Conservation (phyloP, 202 grass and related monocot species). For the Schoenoplectus triqueter region DNA sequence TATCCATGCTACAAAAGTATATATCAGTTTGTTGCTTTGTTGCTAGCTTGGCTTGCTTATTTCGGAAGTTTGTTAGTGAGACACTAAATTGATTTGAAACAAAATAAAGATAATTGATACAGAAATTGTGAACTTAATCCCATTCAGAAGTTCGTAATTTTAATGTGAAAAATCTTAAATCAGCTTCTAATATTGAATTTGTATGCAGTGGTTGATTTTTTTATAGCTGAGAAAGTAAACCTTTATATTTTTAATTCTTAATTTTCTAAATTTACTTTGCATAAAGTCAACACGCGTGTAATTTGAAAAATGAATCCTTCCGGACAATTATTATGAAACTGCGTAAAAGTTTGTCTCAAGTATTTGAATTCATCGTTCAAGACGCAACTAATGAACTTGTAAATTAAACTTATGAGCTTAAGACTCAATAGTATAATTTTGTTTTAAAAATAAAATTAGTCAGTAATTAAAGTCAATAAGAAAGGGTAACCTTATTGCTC, state of each 20-base stretch:
- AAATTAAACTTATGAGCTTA: neutral
- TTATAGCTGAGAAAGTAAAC: neutral
- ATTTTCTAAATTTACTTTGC: neutral
- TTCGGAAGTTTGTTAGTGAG: neutral
- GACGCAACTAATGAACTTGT: neutral
- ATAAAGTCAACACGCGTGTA: neutral
- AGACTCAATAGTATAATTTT: neutral
- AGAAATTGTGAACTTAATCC: neutral
- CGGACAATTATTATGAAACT: neutral
- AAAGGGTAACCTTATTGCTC: slow-evolving; percentile 23
- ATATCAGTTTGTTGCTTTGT: neutral
- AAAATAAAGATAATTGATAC: neutral
- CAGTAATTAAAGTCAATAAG: slow-evolving; percentile 7
- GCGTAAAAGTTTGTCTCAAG: no score
- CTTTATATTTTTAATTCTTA: no score
- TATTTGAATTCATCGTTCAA: no score
- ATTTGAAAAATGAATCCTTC: neutral
- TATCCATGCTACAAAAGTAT: slow-evolving; percentile 4
- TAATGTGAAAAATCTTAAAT: neutral
- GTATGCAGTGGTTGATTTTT: no score
- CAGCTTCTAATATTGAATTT: neutral
- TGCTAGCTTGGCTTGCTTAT: neutral
- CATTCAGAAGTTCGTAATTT: neutral
- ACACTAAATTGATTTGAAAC: neutral
- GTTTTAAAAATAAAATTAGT: neutral